Evolutionary conservation across 2,329 filamentous ascomycete genomes (phyloP), one percentile per base, ranked within the genome.

Genomic region (Diaporthe capsici): DNA sequence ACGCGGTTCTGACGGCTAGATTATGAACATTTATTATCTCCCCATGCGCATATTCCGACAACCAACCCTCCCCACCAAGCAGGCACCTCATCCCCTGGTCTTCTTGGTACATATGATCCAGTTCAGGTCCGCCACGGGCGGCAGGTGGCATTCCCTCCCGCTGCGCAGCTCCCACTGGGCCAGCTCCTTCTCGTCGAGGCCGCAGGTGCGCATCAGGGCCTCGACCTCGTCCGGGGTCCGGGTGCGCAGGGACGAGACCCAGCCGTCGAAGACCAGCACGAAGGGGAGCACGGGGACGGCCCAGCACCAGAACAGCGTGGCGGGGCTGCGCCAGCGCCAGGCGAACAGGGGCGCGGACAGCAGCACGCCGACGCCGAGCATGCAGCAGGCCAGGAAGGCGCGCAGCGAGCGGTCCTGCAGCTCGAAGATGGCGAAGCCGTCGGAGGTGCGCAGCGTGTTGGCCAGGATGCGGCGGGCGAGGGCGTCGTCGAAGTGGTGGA

Each of bases 401-500:
- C 86, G 82, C 1, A 92, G 78, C 22, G 86, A 87, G 44, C 93
- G 90, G 78, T 93, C 91, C 82, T 95, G 93, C n/a, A 95, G 87
- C 83, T 95, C 93, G 77, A 95, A 92, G 76, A 95, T 94, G 12
- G 89, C 92, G 79, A 95, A 92, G 0, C 90, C 93, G 77, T 93
- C 89, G 71, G 90, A 89, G 0, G 90, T 94, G 79, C 90, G 86
- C 51, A 94, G 82, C 0, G 92, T 93, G 81, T 93, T 91, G 71
- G 86, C 86, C 44, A 96, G 82, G 42, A 95, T 92, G 12, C 87
- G 86, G 37, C 82, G 84, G 0, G 92, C 94, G 25, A 92, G 83
- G 5, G 84, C 84, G 80, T 95, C 92, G 77, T 92, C 89, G 79
- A 95, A 95, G 84, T 95, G 94, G 83, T 95, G 94, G 80, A 96